Evolutionary conservation across 768 basidiomycete genomes (phyloP).

Genomic region (Phlegmacium glaucopus): DNA sequence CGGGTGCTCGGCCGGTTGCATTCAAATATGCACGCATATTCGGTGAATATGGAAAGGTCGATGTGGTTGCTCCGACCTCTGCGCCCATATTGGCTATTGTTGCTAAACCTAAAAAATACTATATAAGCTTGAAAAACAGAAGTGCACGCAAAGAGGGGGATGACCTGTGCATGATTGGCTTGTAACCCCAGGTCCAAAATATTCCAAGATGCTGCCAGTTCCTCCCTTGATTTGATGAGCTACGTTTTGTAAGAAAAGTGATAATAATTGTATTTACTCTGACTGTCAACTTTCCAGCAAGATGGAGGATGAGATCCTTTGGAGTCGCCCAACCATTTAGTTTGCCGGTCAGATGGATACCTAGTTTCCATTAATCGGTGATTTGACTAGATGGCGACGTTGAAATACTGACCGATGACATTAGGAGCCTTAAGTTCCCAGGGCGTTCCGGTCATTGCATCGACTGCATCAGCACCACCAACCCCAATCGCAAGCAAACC

Average conservation of each 20-base stretch:
- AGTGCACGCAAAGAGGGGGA: slow-evolving; percentile 4
- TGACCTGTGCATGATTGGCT: slow-evolving; percentile 90
- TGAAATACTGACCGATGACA: slow-evolving; percentile 58
- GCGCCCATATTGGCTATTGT: slow-evolving; percentile 99
- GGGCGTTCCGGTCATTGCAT: slow-evolving; percentile 96
- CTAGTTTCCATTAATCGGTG: slow-evolving; percentile 31
- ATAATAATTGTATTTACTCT: slow-evolving; percentile 49
- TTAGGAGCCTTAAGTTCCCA: slow-evolving; percentile 96
- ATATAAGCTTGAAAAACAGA: background rate
- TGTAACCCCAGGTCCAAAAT: slow-evolving; percentile 90
- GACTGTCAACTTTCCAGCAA: slow-evolving; percentile 93
- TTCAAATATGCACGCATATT: slow-evolving; percentile 88
- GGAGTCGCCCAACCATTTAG: slow-evolving; percentile 91
- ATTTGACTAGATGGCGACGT: background rate
- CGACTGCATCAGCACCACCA: slow-evolving; percentile 98
- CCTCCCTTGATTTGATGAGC: slow-evolving; percentile 64
- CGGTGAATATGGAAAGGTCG: slow-evolving; percentile 92
- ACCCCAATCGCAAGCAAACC: slow-evolving; percentile 97
- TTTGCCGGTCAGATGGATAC: slow-evolving; percentile 84
- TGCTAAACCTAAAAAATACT: slow-evolving; percentile 61
- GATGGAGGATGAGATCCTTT: slow-evolving; percentile 93
- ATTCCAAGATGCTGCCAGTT: slow-evolving; percentile 93
- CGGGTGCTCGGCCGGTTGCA: slow-evolving; percentile 84
- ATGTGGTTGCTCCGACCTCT: slow-evolving; percentile 99
- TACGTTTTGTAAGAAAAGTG: background rate